Base-by-base conservation (phyloP, 768 basidiomycete genomes). In the Tulasnella calospora region DNA sequence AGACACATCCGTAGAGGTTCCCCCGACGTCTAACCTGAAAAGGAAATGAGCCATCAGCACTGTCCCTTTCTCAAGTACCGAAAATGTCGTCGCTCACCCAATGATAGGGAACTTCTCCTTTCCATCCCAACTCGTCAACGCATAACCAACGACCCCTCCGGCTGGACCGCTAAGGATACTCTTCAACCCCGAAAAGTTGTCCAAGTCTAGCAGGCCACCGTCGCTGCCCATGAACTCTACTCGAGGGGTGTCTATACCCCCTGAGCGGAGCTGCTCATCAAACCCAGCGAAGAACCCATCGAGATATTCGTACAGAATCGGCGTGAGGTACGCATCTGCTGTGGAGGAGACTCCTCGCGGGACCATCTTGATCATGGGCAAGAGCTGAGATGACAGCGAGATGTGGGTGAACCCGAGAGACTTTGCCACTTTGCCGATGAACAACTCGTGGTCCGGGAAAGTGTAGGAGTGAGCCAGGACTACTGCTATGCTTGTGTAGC, bases 161-260 rank as follows among this genome's bases (percentile, higher is more conserved):
- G 96, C 97, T 0, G 96, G 97, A 3, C 94, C 94, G 81, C 94
- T 95, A 47, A 98, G 84, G 80, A 98, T 96, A 80, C 93, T 94
- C 87, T 96, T 96, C 81, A 99, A 85, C 0, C 96, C 97, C 0
- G 94, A 95, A 83, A 99, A 98, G 82, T 94, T 93, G 78, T 89
- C 84, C 17, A 92, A 84, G 82, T 94, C 92, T 33, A 95, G 85
- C 13, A 96, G 85, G 9, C 94, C 94, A 7, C 95, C 97, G 82
- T 99, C 96, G 76, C 92, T 94, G 46, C 92, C 92, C 97, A 98
- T 99, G 83, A 98, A 98, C 83, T 96, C 95, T 41, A 98, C 95
- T 2, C 94, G 86, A 67, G 78, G 89, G 90, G 90, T 67, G 73
- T 74, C 67, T 38, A 79, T 41, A 33, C 79, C 75, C 35, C 79